Evolutionary conservation across 164 flowering plant genomes (phyloP), one percentile per base, ranked within the genome.

Genomic region (Chloranthus sessilifolius): DNA sequence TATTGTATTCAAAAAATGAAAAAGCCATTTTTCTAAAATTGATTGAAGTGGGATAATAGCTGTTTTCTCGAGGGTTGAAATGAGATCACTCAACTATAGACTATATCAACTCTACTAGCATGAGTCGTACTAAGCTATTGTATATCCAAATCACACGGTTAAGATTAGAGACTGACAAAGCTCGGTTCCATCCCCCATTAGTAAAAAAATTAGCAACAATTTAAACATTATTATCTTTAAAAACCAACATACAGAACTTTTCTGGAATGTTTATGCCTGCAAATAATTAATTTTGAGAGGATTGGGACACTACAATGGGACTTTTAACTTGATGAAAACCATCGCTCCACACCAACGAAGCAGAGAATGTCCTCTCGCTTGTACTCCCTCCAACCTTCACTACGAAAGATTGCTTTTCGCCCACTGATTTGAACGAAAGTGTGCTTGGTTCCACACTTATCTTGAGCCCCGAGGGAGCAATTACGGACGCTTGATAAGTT

Each of bases 331-430:
- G 62, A 49, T 65, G 48, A 17, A 50, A 38, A 0, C 83, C 85
- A 68, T 85, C 88, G 40, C 59, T 62, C 85, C 89, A 82, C 30
- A 63, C 64, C 52, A 80, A 57, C 34, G 75, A 53, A 49, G 63
- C 79, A 15, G 77, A 73, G 1, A 56, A 15, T 7, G 16, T n/a
- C 16, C 34, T 1, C 0, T 27, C 15, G 5, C 7, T 44, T 30
- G 59, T 2, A 4, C 45, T 36, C n/a, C 62, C 81, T 8, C 3
- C 26, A 17, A 78, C 73, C 2, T 59, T 73, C 16, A 80, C 67
- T 2, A 33, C 52, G 35, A 75, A 85, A 1, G 77, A 58, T n/a
- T 22, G 53, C 57, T 52, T 73, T 50, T 84, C 53, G 3, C 73
- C 78, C 1, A 56, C 4, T 2, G 74, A 27, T 14, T 50, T 44